Evolutionary conservation across 805 yeast species (phyloP), one percentile per base, ranked within the genome.

Genomic region (Lipomyces spencermartinsiae): DNA sequence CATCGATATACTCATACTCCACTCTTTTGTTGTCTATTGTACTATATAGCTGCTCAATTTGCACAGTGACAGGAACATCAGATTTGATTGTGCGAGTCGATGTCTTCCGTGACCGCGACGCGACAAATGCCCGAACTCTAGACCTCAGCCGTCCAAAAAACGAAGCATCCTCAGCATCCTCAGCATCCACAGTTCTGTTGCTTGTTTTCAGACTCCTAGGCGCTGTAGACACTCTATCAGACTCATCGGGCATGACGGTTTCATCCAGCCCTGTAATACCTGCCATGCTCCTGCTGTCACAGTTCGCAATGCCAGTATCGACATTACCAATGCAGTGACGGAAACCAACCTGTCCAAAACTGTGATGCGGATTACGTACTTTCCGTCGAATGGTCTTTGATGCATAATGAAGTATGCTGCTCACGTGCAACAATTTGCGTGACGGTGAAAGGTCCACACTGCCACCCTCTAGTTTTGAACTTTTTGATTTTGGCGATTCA

Each of bases 11-110:
- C 49, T 16, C 49, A 9, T 4, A 16, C 8, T n/a, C 22, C 19
- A 43, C 49, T 19, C 10, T 43, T 8, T 43, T 43, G 49, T n/a
- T 1, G 10, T 43, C 49, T 9, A 43, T 5, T 7, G 49, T 16
- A 43, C 49, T 16, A 43, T n/a, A n/a, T 43, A n/a, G n/a, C 49
- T n/a, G 49, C 49, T 43, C 49, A n/a, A 43, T n/a, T 16, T 43
- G 49, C 22, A 16, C 49, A 43, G 49, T 43, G 16, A n/a, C 49
- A 43, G 49, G 49, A 8, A 43, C 49, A 7, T 6, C 49, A 16
- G 49, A 19, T 43, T 43, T 43, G 6, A n/a, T n/a, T n/a, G 19
- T 43, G n/a, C 49, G 49, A 16, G n/a, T 43, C 49, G 22, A n/a
- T n/a, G 19, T 16, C n/a, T 19, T 19, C 9, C n/a, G 49, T n/a